Conservation (phyloP, 306 rosid species). For the Quercus agrifolia region DNA sequence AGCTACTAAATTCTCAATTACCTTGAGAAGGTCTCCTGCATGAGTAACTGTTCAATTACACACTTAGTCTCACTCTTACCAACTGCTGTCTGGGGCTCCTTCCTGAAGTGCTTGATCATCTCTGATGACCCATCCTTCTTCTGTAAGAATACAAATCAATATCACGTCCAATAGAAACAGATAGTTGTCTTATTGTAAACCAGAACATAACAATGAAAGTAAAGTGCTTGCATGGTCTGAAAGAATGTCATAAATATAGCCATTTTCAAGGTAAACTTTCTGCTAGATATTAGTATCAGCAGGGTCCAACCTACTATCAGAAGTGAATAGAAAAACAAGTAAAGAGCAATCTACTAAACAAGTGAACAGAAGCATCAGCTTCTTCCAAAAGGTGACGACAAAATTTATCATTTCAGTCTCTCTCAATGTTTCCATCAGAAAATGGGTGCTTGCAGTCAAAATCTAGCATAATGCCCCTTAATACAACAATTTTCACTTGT, state of each 20-base stretch:
- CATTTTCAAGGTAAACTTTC: neutral
- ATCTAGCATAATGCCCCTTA: no score
- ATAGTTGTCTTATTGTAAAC: neutral
- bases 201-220: neutral
- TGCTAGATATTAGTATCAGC: neutral
- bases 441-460: no score
- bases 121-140: conserved; percentile 42
- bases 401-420: no score
- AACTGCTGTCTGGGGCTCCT: conserved; percentile 39
- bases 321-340: neutral
- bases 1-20: conserved; percentile 19
- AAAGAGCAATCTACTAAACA: neutral
- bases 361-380: neutral
- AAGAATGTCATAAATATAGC: neutral
- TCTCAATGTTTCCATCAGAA: no score
- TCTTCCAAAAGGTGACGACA: neutral
- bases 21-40: conserved; percentile 90
- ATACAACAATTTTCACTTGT: no score
- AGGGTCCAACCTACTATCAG: neutral
- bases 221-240: neutral
- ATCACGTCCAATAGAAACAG: neutral
- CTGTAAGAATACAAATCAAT: conserved; percentile 9
- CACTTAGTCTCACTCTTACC: conserved; percentile 46
- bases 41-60: conserved; percentile 61
- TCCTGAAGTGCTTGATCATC: conserved; percentile 19